Evolutionary conservation across 495 filamentous ascomycete species (phyloP), one percentile per base, ranked within the genome.

Genomic region (Pseudomonodictys pantanalensis): DNA sequence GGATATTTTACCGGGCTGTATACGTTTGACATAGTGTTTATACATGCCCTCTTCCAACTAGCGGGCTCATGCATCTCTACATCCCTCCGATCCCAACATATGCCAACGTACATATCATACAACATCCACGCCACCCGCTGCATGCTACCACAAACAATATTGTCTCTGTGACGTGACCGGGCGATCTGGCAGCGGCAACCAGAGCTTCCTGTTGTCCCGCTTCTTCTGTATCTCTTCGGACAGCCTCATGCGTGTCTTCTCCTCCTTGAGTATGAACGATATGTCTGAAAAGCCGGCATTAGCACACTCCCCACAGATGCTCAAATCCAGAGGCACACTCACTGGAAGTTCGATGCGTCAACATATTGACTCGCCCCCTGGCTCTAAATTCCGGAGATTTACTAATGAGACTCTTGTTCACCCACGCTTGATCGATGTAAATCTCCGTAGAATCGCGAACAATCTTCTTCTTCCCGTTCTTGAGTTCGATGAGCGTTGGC

Each of bases 361-460:
- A 71, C 2, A 74, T 64, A 68, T 87, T 75, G 15, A 86, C 79
- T 45, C 75, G 70, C 11, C 90, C 90, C 58, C 87, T 77, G 0
- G 89, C 89, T 55, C 89, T 82, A 69, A 84, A 85, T 56, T 87
- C 84, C 3, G 55, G 49, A 20, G 76, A 67, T 3, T 74, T 74
- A 20, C 39, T 58, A 1, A 85, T 86, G 24, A 76, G 71, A 1
- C 92, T 89, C 58, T 86, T 85, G 57, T 86, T 88, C 22, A 96
- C 91, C 91, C 92, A 98, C 7, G 92, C 89, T 75, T 97, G 81
- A 53, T 86, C 83, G 58, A 98, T 80, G 72, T 96, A 98, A 56
- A 97, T 86, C 41, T 76, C 76, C 28, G 85, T 86, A 15, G 83
- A 83, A 69, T 96, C 87, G 43, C 66, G 67, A 30, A 95, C 80